phyloP scores from a whole-genome alignment of 2,329 filamentous ascomycete genomes.

The Basipetospora chlamydospora region DNA sequence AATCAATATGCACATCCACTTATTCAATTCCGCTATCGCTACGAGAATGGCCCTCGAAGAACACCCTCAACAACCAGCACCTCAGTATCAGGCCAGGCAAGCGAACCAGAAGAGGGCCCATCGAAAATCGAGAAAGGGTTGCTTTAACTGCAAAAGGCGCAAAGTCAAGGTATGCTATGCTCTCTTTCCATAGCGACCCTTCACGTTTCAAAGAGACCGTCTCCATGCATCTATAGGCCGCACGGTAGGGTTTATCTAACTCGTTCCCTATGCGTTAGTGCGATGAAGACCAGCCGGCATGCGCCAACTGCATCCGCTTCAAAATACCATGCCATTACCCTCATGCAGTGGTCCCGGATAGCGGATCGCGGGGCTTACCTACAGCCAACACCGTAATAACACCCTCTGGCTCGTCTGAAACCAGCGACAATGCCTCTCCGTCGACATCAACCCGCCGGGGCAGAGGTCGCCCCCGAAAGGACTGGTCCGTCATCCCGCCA shows the following conservation, averaged over 20 bases:
- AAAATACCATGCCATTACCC: slow-evolving; percentile 4
- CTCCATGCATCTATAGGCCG: too few relatives aligned
- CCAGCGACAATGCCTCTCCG: not conserved
- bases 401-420: not conserved
- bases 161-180: slow-evolving; percentile 16
- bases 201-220: too few relatives aligned
- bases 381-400: too few relatives aligned
- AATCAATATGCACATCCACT: too few relatives aligned
- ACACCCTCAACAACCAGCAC: not conserved
- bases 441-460: slow-evolving; percentile 15
- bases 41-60: not conserved
- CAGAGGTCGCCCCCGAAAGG: slow-evolving; percentile 16
- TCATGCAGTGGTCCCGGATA: too few relatives aligned
- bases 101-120: slow-evolving; percentile 12
- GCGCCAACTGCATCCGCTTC: slow-evolving; percentile 18
- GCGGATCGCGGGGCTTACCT: too few relatives aligned
- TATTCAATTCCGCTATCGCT: too few relatives aligned
- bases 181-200: not conserved
- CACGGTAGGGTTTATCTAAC: too few relatives aligned
- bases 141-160: slow-evolving; percentile 17
- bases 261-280: slow-evolving; percentile 11
- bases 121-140: slow-evolving; percentile 17
- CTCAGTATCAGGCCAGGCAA: not conserved
- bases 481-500: slow-evolving; percentile 11
- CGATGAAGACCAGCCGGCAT: slow-evolving; percentile 17